Conservation (phyloP, 1,139 yeast genomes). For the Blastobotrys ciferrii region DNA sequence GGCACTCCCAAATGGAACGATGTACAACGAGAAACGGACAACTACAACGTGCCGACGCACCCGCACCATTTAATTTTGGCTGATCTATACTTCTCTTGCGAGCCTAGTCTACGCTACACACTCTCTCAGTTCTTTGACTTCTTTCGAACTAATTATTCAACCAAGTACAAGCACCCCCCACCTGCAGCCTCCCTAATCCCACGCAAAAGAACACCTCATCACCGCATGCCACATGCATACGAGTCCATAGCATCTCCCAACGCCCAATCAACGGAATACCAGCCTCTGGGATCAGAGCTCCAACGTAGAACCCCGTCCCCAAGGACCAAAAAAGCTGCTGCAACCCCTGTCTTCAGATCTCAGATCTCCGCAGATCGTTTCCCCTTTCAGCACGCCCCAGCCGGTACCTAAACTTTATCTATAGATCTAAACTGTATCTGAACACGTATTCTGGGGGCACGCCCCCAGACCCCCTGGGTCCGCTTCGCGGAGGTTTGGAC, state of each 20-base stretch:
- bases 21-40: too few relatives aligned
- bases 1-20: too few relatives aligned
- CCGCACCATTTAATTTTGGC: neutral
- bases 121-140: neutral
- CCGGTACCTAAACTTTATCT: too few relatives aligned
- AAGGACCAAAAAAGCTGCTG: neutral
- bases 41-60: neutral
- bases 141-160: neutral
- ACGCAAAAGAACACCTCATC: neutral
- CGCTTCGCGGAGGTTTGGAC: too few relatives aligned
- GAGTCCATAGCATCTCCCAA: neutral
- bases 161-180: neutral
- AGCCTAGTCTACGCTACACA: neutral
- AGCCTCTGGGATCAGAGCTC: neutral
- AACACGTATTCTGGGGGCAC: too few relatives aligned
- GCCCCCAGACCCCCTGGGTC: too few relatives aligned
- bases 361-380: neutral
- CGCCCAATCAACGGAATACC: neutral
- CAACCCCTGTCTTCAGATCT: neutral
- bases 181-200: too few relatives aligned
- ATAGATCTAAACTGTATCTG: too few relatives aligned
- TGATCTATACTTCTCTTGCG: too few relatives aligned
- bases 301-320: too few relatives aligned
- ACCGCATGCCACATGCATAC: neutral
- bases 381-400: neutral